phyloP scores from a whole-genome alignment of 75 land plant genomes.

The Pseudotsuga menziesii region DNA sequence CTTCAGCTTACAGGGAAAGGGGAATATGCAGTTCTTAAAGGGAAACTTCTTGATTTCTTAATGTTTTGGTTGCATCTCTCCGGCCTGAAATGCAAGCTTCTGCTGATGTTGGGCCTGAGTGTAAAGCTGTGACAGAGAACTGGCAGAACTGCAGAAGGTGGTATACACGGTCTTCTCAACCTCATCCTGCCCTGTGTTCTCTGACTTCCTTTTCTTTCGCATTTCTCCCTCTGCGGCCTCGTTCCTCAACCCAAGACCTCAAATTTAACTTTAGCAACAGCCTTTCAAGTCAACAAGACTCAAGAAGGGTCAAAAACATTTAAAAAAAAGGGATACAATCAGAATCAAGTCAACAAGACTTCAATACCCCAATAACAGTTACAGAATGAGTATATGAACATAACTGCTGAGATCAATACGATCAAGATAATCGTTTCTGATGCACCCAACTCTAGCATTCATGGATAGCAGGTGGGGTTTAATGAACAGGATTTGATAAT shows the following conservation, averaged over 20 bases:
- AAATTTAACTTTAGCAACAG: neutral
- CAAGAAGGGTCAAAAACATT: neutral
- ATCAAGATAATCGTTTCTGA: too few species aligned
- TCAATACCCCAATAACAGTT: neutral
- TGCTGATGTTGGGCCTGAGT: slow-evolving; percentile 81
- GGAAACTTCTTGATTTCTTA: too few species aligned
- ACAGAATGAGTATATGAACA: too few species aligned
- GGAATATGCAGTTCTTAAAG: too few species aligned
- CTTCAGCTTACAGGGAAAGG: too few species aligned
- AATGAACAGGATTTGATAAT: neutral
- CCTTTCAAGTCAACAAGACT: too few species aligned
- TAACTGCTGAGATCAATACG: too few species aligned
- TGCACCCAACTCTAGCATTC: too few species aligned
- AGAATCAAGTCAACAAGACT: neutral
- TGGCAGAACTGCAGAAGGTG: slow-evolving; percentile 81
- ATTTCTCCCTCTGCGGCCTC: slow-evolving; percentile 17
- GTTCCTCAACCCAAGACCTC: neutral
- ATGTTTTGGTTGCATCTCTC: slow-evolving; percentile 84
- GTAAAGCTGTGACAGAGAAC: slow-evolving; percentile 80
- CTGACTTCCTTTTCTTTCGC: slow-evolving; percentile 83
- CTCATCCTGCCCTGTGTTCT: slow-evolving; percentile 67
- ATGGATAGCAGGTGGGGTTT: too few species aligned
- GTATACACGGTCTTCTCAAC: slow-evolving; percentile 71
- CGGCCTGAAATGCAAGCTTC: slow-evolving; percentile 74
- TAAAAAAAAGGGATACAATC: neutral